Evolutionary conservation across 768 basidiomycete species (phyloP), one percentile per base, ranked within the genome.

Genomic region (Leccinum subgranulosum): DNA sequence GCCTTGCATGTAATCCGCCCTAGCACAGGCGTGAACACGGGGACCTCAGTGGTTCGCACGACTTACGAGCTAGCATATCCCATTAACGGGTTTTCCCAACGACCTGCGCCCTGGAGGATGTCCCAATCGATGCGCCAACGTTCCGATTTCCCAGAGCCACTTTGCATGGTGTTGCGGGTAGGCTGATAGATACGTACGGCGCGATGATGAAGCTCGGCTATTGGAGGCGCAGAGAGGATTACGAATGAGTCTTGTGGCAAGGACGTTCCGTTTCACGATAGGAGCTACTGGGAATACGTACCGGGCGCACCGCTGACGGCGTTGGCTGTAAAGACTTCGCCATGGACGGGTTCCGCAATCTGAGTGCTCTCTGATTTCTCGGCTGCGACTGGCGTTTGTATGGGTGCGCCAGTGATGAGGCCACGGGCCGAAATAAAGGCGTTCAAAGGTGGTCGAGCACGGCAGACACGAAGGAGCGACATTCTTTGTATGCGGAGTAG

Each of bases 1-100:
- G 19, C 90, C 93, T 71, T 98, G 94, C 88, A 96, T 90, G 74
- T 97, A 98, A 74, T 98, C 94, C 56, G 93, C 94, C 61, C 92
- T 93, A 49, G 59, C 17, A 19, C 45, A 31, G 23, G 33, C 2
- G 28, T 64, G 17, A 33, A 59, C 47, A 46, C 25, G 17, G 12
- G 4, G 33, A 36, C 54, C 61, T 4, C 28, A 17, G 49, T 53
- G 14, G 28, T 33, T 34, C 31, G 6, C 25, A 56, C n/a, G 12
- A 81, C 90, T 75, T 70, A 95, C 90, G 93, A 94, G 77, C 88
- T 91, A 0, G 94, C 95, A 80, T 84, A 99, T 46, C 96, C 96
- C 92, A 98, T 99, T 63, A 99, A 72, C 4, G 93, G 92, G 69
- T 98, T 99, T 81, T 98, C 94, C 96, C 96, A 99, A 52, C 96